Base-by-base conservation (phyloP, 1,284 basidiomycete genomes). In the Hemileia vastatrix region DNA sequence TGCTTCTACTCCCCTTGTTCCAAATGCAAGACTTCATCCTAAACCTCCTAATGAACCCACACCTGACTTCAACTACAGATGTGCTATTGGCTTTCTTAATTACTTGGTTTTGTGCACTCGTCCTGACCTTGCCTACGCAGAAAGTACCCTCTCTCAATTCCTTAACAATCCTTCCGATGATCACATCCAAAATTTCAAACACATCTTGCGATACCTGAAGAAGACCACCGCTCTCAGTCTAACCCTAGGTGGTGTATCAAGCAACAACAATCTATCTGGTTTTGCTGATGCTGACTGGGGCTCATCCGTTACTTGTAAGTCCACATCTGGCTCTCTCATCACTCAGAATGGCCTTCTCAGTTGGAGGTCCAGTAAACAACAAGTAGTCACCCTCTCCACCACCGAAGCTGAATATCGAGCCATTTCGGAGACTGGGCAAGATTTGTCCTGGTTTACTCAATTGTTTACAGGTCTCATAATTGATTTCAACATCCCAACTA, bases 81-180 rank as follows among this genome's bases (percentile, higher is more conserved):
- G 32, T 1, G 55, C 55, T 15, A 33, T 57, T 1, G 55, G 55
- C 15, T 15, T 51, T 4, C 15, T 58, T 0, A 40, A 58, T 21
- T 58, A 51, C 15, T 19, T 58, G 9, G 56, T 58, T 21, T 48
- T 36, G 40, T 58, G 56, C 48, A 58, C 56, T 8, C 45, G 47
- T n/a, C 56, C 56, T 18, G 56, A 58, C 23, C 21, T 58, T 3
- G 56, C 45, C 2, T 58, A 50, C 19, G 27, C 27, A 15, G 43
- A 44, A 9, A 3, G 8, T 44, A 3, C 43, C 43, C 19, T 4
- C 8, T 18, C 3, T 2, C 8, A 18, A 9, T 8, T 2, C 24
- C 53, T 54, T 5, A 54, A 40, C 24, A 6, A 4, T 19, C 53
- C 53, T 40, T 40, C 32, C 32, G 23, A 19, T 6, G n/a, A 19